A percentile compares a stretch with the other conserved stretches of the same genome.
phyloP scores from a whole-genome alignment of 2,329 filamentous ascomycete genomes.

The Juglanconis juglandina region DNA sequence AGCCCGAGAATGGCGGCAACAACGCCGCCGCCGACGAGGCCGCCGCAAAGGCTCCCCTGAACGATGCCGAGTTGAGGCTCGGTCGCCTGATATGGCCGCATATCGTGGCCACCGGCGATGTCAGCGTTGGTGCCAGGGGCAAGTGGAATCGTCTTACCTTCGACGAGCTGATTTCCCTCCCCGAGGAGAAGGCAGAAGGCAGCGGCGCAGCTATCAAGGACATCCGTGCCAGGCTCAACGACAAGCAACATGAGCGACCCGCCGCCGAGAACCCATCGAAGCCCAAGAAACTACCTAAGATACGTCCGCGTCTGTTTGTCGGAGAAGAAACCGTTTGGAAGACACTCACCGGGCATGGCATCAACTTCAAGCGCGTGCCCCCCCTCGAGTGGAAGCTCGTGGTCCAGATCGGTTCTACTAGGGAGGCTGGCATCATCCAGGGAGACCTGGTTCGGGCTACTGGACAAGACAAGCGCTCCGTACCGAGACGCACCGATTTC shows the following conservation, averaged over 20 bases:
- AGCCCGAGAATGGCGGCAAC: background rate
- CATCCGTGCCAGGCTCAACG: constrained; percentile 8
- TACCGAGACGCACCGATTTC: constrained; percentile 58
- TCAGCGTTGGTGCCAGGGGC: constrained; percentile 35
- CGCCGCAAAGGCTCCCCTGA: constrained; percentile 11
- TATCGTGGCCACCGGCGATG: constrained; percentile 37
- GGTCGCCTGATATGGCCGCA: constrained; percentile 41
- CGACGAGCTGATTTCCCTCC: constrained; percentile 36
- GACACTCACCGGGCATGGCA: constrained; percentile 55
- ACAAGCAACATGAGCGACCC: constrained; percentile 2
- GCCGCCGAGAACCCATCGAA: background rate
- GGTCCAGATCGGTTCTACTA: constrained; percentile 54
- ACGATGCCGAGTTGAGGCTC: constrained; percentile 31
- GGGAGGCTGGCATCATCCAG: constrained; percentile 55
- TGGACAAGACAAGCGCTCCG: constrained; percentile 60
- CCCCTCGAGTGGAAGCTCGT: constrained; percentile 58
- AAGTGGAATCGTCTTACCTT: constrained; percentile 36
- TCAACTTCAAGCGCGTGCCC: constrained; percentile 57
- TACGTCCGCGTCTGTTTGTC: constrained; percentile 40
- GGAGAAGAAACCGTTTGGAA: constrained; percentile 58
- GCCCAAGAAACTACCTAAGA: constrained; percentile 8
- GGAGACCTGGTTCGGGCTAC: constrained; percentile 56
- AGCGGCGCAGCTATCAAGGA: background rate
- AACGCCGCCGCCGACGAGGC: background rate
- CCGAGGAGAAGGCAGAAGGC: constrained; percentile 25